These are phyloP conservation scores for Carallia brachiata DNA, from an alignment of 345 rosid genomes.

Conservation along the genomic window DNA sequence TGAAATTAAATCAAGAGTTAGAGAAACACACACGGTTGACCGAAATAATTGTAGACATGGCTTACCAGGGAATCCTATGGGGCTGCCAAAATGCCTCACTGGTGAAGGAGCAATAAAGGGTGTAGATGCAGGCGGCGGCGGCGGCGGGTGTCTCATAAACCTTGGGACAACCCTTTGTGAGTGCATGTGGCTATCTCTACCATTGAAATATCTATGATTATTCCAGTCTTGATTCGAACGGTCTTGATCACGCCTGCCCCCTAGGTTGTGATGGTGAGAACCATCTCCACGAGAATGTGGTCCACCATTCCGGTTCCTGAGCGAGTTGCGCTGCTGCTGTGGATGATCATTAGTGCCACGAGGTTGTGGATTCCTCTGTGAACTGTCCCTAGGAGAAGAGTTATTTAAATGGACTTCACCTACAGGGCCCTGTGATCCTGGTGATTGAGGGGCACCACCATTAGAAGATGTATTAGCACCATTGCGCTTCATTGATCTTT, in stretches of 20 bases:
- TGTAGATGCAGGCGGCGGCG: conserved; percentile 38
- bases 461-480: conserved; percentile 34
- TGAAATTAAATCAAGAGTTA: conserved; percentile 33
- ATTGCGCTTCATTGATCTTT: conserved; percentile 45
- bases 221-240: conserved; percentile 45
- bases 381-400: conserved; percentile 54
- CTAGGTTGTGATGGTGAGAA: conserved; percentile 34
- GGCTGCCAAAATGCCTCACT: conserved; percentile 46
- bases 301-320: conserved; percentile 56
- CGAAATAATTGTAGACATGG: conserved; percentile 12
- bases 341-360: conserved; percentile 56
- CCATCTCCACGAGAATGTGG: conserved; percentile 52
- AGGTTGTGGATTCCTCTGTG: conserved; percentile 50
- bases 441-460: conserved; percentile 38
- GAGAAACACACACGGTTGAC: background rate
- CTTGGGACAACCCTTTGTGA: conserved; percentile 54
- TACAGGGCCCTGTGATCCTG: conserved; percentile 30
- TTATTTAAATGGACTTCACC: conserved; percentile 36
- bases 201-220: conserved; percentile 52
- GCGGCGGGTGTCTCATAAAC: conserved; percentile 57
- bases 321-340: conserved; percentile 55
- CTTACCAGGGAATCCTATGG: conserved; percentile 60
- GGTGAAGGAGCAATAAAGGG: conserved; percentile 51
- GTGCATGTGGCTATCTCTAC: conserved; percentile 63
- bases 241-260: conserved; percentile 74